Base-by-base conservation (phyloP, 2,329 filamentous ascomycete genomes). In the Cercospora canescens region DNA sequence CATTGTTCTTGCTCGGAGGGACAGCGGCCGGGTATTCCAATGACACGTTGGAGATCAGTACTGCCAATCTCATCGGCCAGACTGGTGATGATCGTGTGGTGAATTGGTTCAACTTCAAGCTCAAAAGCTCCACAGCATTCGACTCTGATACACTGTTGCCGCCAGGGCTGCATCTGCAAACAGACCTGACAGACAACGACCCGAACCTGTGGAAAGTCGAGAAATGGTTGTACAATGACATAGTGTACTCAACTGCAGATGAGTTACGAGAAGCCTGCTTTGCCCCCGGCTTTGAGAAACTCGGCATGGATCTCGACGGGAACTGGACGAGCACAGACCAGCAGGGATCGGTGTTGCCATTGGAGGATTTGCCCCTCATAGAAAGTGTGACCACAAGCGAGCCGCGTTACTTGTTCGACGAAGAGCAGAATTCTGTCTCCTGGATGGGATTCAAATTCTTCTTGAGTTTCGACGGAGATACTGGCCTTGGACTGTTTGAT, bases 361-460 rank as follows among this genome's bases (percentile, higher is more conserved):
- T 84, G 37, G 86, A 88, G 66, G 83, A 86, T 64, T 76, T 86
- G 14, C 84, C 85, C 1, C 83, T 86, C 1, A 79, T 88, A 12
- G 78, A 81, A 30, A 80, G 84, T 12, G 76, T 88, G 21, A 76
- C 80, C 2, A 80, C 81, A 2, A 74, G 76, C 5, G 79, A 78
- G 7, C 75, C 78, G 7, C 77, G 83, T 8, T 85, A 79, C 68
- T 71, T 71, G 1, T 75, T 85, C 12, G 83, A 85, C 62, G 59
- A 67, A 1, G 70, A 80, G 45, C 69, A 81, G 26, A 79, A 81
- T 55, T 85, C 83, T 63, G 78, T 85, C 32, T 76, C 81, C 62
- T 85, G 82, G 82, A 84, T 85, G 82, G 82, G 81, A 63, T 85
- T 81, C 68, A 77, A 73, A 62, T 86, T 88, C 70, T 87, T 83